Percentiles rank a stretch among this genome's conserved stretches.
Evolutionary conservation across 176 grass and related monocot genomes (phyloP).

Genomic region (Echinochloa phyllopogon): DNA sequence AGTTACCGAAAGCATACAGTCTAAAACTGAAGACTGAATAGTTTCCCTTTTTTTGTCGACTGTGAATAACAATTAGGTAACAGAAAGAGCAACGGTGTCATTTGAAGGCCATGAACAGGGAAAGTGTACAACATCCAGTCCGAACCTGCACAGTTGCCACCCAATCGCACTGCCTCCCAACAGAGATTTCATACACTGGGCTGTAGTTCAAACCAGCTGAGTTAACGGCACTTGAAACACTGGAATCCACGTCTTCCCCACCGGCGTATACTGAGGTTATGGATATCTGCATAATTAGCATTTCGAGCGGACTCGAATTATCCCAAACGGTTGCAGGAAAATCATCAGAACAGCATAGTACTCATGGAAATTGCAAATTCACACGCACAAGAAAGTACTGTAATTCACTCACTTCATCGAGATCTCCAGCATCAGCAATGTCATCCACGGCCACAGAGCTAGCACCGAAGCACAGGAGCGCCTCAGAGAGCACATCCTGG

Average conservation of each 20-base stretch:
- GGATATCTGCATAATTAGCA: constrained; percentile 50
- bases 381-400: neutral
- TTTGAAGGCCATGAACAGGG: neutral
- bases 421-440: constrained; percentile 59
- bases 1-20: neutral
- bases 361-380: neutral
- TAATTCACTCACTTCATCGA: constrained; percentile 65
- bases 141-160: constrained; percentile 66
- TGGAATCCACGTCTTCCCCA: constrained; percentile 57
- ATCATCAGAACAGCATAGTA: neutral
- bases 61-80: neutral
- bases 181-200: constrained; percentile 66
- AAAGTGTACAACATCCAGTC: neutral
- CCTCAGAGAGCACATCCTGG: constrained; percentile 79
- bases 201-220: constrained; percentile 73
- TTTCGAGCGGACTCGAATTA: neutral
- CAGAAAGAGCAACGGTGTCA: neutral
- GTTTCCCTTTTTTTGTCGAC: neutral
- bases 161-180: constrained; percentile 78
- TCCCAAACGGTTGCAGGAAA: neutral
- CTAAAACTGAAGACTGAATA: neutral
- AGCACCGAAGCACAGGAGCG: constrained; percentile 84
- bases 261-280: constrained; percentile 71
- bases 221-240: constrained; percentile 53
- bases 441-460: constrained; percentile 78